Conservation (phyloP, 805 yeast species). For the Schizosaccharomyces pombe region DNA sequence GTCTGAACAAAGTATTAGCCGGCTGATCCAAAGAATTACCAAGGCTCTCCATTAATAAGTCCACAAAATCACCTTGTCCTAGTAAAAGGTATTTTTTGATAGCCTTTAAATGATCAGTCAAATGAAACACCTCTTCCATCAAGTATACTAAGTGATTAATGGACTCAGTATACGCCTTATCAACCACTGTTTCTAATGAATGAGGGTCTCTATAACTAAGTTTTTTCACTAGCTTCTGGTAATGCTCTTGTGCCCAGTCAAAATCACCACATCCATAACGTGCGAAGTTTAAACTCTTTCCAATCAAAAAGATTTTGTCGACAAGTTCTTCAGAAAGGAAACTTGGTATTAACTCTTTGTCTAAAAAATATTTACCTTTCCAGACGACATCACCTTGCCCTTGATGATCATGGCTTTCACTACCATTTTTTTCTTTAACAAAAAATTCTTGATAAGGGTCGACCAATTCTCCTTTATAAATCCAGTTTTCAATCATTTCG, state of each 20-base stretch:
- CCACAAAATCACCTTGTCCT: conserved; percentile 65
- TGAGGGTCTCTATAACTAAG: conserved; percentile 10
- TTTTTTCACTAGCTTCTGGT: conserved; percentile 5
- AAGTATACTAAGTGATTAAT: conserved; percentile 27
- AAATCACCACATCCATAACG: conserved; percentile 42
- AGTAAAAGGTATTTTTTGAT: conserved; percentile 45
- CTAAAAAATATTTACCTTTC: conserved; percentile 12
- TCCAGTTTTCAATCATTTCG: conserved; percentile 40
- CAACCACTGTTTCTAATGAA: conserved; percentile 13
- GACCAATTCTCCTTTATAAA: conserved; percentile 37
- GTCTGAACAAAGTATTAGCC: conserved; percentile 38
- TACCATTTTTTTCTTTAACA: conserved; percentile 14
- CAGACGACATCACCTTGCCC: conserved; percentile 10
- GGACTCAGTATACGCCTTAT: conserved; percentile 25
- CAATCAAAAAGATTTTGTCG: conserved; percentile 23
- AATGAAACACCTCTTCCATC: conserved; percentile 26
- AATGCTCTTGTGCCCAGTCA: conserved; percentile 26
- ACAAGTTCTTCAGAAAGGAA: conserved; percentile 17
- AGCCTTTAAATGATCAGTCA: conserved; percentile 32
- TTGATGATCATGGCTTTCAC: conserved; percentile 1
- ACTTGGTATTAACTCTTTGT: conserved; percentile 17
- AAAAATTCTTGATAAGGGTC: conserved; percentile 43
- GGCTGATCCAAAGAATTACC: conserved; percentile 31
- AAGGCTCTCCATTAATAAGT: conserved; percentile 35
- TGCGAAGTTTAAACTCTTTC: conserved; percentile 45